Evolutionary conservation across 768 basidiomycete species (phyloP).

Genomic region (Phanerochaete carnosa): DNA sequence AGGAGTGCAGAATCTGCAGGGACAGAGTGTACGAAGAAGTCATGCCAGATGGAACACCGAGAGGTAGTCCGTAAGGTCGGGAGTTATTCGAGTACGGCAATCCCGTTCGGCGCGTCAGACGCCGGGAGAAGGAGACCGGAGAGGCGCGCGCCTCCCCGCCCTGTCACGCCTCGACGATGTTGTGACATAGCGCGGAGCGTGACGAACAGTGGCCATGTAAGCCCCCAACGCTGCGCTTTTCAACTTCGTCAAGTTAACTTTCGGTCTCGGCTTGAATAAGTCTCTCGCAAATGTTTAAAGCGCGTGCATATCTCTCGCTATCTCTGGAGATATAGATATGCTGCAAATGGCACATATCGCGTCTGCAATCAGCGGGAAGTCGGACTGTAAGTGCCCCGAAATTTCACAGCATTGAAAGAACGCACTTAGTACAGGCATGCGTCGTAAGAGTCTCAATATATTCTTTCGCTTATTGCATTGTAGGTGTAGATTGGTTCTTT

Average conservation of each 20-base stretch:
- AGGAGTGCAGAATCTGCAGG: conserved; percentile 14
- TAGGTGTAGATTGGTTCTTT: not conserved
- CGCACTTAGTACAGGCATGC: not conserved
- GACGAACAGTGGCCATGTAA: not conserved
- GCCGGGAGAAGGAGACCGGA: not conserved
- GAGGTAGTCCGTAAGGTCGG: not conserved
- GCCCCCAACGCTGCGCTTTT: not conserved
- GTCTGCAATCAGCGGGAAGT: no score
- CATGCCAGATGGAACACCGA: not conserved
- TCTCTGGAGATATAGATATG: no score
- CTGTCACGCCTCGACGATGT: not conserved
- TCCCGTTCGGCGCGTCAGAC: not conserved
- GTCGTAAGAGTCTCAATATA: not conserved
- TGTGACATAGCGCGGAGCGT: not conserved
- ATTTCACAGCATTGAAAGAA: not conserved
- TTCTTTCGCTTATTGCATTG: not conserved
- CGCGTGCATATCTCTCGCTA: no score
- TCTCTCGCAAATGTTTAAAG: not conserved
- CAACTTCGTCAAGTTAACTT: not conserved
- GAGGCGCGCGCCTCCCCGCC: conserved; percentile 1
- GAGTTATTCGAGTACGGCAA: not conserved
- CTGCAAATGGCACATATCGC: no score
- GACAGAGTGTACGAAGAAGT: not conserved
- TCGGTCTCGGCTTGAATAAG: not conserved
- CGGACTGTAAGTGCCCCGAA: not conserved